phyloP scores from a whole-genome alignment of 192 early-diverging fungal genomes.

The Geranomyces variabilis region DNA sequence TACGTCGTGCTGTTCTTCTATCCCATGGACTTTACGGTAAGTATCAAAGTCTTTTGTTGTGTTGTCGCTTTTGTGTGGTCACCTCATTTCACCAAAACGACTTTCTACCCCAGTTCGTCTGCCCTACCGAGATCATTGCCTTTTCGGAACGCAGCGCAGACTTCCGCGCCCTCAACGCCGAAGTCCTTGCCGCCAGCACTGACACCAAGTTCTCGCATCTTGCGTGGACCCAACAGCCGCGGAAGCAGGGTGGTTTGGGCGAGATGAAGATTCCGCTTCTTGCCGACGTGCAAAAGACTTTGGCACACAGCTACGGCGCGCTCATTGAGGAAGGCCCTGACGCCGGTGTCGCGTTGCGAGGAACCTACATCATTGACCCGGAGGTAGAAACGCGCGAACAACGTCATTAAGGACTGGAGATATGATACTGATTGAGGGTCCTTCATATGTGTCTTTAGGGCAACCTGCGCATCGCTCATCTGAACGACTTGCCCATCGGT shows the following conservation, averaged over 20 bases:
- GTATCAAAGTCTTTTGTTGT: too few relatives aligned
- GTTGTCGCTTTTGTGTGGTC: too few relatives aligned
- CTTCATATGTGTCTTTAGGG: slow-evolving; percentile 83
- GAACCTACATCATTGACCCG: slow-evolving; percentile 57
- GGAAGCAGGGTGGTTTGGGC: slow-evolving; percentile 68
- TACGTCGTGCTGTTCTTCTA: slow-evolving; percentile 61
- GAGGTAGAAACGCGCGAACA: slow-evolving; percentile 39
- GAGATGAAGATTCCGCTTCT: slow-evolving; percentile 88
- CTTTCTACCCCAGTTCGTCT: not conserved
- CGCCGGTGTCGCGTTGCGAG: slow-evolving; percentile 50
- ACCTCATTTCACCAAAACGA: too few relatives aligned
- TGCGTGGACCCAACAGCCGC: slow-evolving; percentile 59
- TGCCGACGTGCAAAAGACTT: slow-evolving; percentile 57
- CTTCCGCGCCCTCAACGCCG: slow-evolving; percentile 53
- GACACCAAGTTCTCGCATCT: slow-evolving; percentile 60
- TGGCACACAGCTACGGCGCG: slow-evolving; percentile 59
- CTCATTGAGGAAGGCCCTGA: slow-evolving; percentile 45
- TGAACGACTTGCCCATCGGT: slow-evolving; percentile 90
- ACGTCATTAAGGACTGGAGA: not conserved
- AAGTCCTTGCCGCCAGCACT: slow-evolving; percentile 59
- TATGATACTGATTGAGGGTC: not conserved
- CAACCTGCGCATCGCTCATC: slow-evolving; percentile 82
- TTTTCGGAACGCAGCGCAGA: slow-evolving; percentile 60
- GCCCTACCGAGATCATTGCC: slow-evolving; percentile 63
- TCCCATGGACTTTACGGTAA: slow-evolving; percentile 37